Conservation (phyloP, 768 basidiomycete species). For the Ramaria rubella region DNA sequence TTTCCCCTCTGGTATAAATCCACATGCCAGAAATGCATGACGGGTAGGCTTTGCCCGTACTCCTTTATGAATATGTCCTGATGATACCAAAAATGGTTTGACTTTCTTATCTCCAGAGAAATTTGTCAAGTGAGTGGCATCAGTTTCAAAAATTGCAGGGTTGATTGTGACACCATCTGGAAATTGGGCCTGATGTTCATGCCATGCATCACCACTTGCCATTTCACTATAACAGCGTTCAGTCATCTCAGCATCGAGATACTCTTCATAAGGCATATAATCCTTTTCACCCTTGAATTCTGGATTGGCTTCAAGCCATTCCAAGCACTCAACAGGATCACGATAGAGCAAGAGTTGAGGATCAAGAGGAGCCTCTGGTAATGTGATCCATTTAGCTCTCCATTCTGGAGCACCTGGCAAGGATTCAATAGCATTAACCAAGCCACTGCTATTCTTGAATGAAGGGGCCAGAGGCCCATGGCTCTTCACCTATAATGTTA, state of each 20-base stretch:
- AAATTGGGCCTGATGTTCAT: neutral
- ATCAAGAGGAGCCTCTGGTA: constrained; percentile 14
- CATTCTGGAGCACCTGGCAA: constrained; percentile 22
- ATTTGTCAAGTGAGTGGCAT: neutral
- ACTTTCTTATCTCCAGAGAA: constrained; percentile 3
- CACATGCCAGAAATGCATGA: neutral
- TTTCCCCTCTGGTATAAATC: neutral
- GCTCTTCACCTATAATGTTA: neutral
- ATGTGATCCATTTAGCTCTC: neutral
- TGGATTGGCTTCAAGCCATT: constrained; percentile 27
- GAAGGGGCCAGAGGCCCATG: constrained; percentile 6
- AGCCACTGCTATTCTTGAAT: constrained; percentile 19
- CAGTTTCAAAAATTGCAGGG: neutral
- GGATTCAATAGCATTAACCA: constrained; percentile 26
- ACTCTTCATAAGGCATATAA: constrained; percentile 24
- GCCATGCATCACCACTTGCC: neutral
- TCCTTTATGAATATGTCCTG: neutral
- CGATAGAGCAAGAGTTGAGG: constrained; percentile 23
- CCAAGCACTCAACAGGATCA: no score
- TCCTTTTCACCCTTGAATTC: constrained; percentile 32
- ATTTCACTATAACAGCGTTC: constrained; percentile 1
- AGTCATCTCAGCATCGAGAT: neutral
- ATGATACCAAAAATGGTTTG: neutral
- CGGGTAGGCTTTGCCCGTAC: neutral
- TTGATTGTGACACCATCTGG: neutral